Conservation (phyloP, 2,329 filamentous ascomycete genomes). For the Cladosporium sp. region DNA sequence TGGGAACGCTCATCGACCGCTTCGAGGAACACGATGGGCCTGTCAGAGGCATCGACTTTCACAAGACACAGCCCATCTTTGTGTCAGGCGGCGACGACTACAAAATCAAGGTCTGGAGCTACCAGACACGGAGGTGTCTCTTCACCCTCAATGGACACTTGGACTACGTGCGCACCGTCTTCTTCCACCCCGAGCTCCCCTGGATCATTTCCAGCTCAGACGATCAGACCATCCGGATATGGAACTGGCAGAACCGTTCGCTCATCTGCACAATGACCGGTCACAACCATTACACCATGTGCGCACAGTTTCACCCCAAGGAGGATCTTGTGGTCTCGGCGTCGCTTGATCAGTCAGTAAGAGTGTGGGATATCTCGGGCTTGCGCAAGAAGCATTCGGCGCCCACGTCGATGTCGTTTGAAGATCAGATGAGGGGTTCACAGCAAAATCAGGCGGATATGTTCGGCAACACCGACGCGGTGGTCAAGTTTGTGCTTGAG, state of each 20-base stretch:
- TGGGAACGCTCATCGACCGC: constrained; percentile 97
- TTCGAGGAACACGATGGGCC: constrained; percentile 99
- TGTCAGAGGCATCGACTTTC: constrained; percentile 95
- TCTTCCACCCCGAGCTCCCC: constrained; percentile 97
- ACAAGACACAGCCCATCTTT: constrained; percentile 97
- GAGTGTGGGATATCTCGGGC: constrained; percentile 98
- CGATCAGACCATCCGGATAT: constrained; percentile 98
- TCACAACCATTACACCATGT: constrained; percentile 99
- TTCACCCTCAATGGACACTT: constrained; percentile 98
- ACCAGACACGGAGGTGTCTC: constrained; percentile 90
- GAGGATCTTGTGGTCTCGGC: constrained; percentile 97
- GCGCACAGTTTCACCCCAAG: constrained; percentile 97
- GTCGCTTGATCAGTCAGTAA: constrained; percentile 95
- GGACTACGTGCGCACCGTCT: constrained; percentile 97
- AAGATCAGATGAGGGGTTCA: constrained; percentile 93
- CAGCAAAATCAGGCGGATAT: constrained; percentile 88
- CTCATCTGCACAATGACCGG: constrained; percentile 99
- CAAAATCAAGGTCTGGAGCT: constrained; percentile 99
- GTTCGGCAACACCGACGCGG: constrained; percentile 98
- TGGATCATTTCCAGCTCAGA: constrained; percentile 98
- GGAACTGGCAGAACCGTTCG: constrained; percentile 99
- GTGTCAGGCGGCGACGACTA: constrained; percentile 99
- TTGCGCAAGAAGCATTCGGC: constrained; percentile 98
- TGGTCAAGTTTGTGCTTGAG: constrained; percentile 98
- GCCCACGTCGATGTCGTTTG: constrained; percentile 92